Evolutionary conservation across 768 basidiomycete genomes (phyloP).

Genomic region (Albatrellus ellisii): DNA sequence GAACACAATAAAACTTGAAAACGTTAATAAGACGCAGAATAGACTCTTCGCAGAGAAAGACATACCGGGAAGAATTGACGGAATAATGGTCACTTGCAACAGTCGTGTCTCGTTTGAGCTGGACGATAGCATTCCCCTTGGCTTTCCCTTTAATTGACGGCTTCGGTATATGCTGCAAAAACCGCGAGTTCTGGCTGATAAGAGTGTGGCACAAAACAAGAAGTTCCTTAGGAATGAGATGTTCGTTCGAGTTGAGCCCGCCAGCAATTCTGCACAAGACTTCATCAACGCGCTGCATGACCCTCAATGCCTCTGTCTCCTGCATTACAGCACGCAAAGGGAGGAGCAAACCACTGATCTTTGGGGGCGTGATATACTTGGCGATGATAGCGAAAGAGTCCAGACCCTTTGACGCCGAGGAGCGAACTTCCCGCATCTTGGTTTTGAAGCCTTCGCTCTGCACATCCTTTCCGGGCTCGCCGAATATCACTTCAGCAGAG

Average conservation of each 20-base stretch:
- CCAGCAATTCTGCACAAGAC: conserved; percentile 69
- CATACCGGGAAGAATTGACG: conserved; percentile 79
- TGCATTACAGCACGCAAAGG: conserved; percentile 80
- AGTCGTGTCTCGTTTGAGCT: conserved; percentile 54
- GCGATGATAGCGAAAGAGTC: conserved; percentile 80
- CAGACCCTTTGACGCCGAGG: conserved; percentile 70
- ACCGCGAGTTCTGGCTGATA: conserved; percentile 81
- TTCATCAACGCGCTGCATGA: conserved; percentile 80
- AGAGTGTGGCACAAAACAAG: conserved; percentile 80
- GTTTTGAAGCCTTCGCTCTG: conserved; percentile 87
- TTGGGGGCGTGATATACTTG: conserved; percentile 60
- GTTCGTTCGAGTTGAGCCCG: conserved; percentile 75
- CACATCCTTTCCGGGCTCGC: conserved; percentile 84
- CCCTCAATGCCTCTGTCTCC: conserved; percentile 68
- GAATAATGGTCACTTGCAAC: conserved; percentile 56
- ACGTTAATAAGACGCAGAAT: conserved; percentile 6
- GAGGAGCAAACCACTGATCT: conserved; percentile 61
- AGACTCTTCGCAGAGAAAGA: not conserved
- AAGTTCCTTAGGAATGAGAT: conserved; percentile 55
- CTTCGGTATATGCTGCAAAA: conserved; percentile 50
- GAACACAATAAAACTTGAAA: conserved; percentile 68
- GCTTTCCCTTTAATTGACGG: conserved; percentile 20
- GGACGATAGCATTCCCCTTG: conserved; percentile 52
- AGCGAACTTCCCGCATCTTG: conserved; percentile 83
- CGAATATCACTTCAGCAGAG: conserved; percentile 85